Conservation (phyloP, 2,329 filamentous ascomycete genomes). For the Pestalotiopsis sp. region DNA sequence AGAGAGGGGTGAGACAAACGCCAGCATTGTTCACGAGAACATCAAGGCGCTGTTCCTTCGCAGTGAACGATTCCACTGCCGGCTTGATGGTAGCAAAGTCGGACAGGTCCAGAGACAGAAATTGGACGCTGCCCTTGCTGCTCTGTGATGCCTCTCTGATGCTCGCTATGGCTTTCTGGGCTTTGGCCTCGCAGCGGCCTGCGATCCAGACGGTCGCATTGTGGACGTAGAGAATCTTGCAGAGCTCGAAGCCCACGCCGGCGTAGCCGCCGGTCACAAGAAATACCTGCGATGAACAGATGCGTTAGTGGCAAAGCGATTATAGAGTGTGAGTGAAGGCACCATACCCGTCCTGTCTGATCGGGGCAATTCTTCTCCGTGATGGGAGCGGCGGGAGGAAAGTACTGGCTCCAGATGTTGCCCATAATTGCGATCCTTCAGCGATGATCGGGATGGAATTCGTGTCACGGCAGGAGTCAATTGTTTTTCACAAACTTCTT, state of each 20-base stretch:
- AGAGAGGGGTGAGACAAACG: constrained; percentile 8
- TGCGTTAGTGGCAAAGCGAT: background rate
- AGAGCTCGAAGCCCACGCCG: constrained; percentile 8
- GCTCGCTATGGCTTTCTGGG: constrained; percentile 26
- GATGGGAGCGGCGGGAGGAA: constrained; percentile 21
- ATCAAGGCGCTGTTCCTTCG: constrained; percentile 29
- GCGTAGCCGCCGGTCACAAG: constrained; percentile 22
- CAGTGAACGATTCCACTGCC: constrained; percentile 25
- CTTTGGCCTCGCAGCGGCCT: constrained; percentile 32
- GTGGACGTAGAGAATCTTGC: constrained; percentile 20
- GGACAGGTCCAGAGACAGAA: constrained; percentile 33
- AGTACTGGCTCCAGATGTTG: constrained; percentile 26
- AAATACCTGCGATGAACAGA: constrained; percentile 15
- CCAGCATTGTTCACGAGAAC: constrained; percentile 32
- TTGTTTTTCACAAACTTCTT: no score
- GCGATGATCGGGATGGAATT: background rate
- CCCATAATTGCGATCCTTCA: constrained; percentile 19
- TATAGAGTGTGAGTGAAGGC: background rate
- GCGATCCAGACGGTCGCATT: constrained; percentile 38
- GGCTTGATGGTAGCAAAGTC: constrained; percentile 32
- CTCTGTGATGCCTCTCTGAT: constrained; percentile 17
- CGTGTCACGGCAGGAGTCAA: no score
- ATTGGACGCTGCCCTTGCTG: constrained; percentile 23
- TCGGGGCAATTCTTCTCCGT: constrained; percentile 29
- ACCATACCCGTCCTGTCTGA: constrained; percentile 24